Conservation (phyloP, 192 early-diverging fungal species). For the Entomortierella chlamydospora region DNA sequence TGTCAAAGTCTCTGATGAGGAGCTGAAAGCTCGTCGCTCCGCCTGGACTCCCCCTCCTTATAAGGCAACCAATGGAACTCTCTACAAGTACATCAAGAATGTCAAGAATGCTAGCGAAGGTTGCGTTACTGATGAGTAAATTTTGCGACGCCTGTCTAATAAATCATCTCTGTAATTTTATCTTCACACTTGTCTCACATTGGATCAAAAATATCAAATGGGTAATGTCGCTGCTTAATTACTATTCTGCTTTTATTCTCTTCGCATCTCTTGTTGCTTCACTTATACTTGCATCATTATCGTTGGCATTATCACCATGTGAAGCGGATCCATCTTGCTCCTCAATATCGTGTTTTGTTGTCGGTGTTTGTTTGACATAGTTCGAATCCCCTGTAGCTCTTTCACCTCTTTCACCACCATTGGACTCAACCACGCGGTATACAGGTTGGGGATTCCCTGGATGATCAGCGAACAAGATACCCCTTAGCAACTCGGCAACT, state of each 20-base stretch:
- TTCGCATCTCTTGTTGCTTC: background rate
- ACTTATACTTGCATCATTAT: background rate
- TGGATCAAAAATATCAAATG: no score
- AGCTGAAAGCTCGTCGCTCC: slow-evolving; percentile 75
- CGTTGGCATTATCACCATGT: background rate
- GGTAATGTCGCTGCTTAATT: background rate
- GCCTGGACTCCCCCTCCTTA: slow-evolving; percentile 87
- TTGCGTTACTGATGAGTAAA: slow-evolving; percentile 87
- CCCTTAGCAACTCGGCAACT: slow-evolving; percentile 79
- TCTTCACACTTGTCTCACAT: background rate
- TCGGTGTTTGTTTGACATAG: background rate
- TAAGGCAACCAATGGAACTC: slow-evolving; percentile 88
- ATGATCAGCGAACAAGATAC: slow-evolving; percentile 66
- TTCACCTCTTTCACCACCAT: no score
- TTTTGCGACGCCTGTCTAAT: background rate
- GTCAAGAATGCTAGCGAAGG: slow-evolving; percentile 85
- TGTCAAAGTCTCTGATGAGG: slow-evolving; percentile 81
- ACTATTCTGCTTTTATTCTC: slow-evolving; percentile 3
- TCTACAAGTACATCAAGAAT: slow-evolving; percentile 94
- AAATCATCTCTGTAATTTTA: slow-evolving; percentile 24
- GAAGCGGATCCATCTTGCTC: background rate
- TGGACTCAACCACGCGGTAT: background rate
- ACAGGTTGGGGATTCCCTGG: slow-evolving; percentile 21
- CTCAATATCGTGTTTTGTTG: slow-evolving; percentile 1
- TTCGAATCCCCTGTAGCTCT: background rate